phyloP scores from a whole-genome alignment of 768 basidiomycete genomes.

The Cyclocybe aegerita region DNA sequence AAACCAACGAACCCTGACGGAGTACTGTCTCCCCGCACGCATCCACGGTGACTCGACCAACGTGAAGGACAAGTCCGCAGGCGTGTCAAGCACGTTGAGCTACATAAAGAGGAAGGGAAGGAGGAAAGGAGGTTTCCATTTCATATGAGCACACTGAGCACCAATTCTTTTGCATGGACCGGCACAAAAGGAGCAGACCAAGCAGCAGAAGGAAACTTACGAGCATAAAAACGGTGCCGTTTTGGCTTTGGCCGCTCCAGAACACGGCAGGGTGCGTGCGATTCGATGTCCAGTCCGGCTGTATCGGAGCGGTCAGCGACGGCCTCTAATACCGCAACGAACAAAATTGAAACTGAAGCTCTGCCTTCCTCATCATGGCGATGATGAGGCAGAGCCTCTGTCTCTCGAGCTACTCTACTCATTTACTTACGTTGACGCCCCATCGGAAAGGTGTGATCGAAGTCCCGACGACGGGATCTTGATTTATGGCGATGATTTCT shows the following conservation, averaged over 20 bases:
- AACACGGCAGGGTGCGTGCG: constrained; percentile 62
- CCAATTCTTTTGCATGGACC: neutral
- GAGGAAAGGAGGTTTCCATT: neutral
- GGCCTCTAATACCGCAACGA: neutral
- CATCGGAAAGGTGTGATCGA: constrained; percentile 67
- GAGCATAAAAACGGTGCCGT: constrained; percentile 68
- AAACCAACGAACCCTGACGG: constrained; percentile 51
- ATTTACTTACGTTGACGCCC: constrained; percentile 57
- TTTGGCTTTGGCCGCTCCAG: constrained; percentile 67
- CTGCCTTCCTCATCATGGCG: no score
- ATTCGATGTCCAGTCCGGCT: constrained; percentile 44
- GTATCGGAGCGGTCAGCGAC: constrained; percentile 6
- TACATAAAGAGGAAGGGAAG: constrained; percentile 18
- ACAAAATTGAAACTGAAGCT: neutral
- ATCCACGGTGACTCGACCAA: constrained; percentile 73
- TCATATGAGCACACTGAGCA: no score
- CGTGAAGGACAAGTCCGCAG: constrained; percentile 59
- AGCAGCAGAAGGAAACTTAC: constrained; percentile 32
- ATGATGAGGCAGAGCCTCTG: no score
- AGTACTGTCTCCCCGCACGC: constrained; percentile 62
- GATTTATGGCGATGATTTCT: constrained; percentile 70
- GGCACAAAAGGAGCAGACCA: neutral
- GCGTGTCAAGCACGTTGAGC: constrained; percentile 60
- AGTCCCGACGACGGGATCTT: constrained; percentile 61
- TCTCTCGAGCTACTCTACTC: no score